Evolutionary conservation across 179 eudicot species (phyloP).

Genomic region (Beta lomatogona): DNA sequence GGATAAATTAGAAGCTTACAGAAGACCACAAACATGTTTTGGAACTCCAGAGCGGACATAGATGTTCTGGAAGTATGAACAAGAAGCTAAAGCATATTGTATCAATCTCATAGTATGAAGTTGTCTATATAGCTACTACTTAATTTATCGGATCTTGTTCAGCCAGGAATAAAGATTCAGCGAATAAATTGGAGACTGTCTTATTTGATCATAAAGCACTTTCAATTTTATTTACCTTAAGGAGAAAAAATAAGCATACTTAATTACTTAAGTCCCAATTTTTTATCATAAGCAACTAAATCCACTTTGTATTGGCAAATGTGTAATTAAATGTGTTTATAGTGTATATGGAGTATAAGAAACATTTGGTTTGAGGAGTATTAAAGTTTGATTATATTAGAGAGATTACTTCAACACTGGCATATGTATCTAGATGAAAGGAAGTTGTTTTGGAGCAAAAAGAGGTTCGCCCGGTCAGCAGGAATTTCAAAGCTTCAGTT

Average conservation of each 20-base stretch:
- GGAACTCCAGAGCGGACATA: background rate
- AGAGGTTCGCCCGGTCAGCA: too few species aligned
- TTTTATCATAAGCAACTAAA: background rate
- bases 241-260: background rate
- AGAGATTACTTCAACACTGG: too few species aligned
- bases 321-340: too few species aligned
- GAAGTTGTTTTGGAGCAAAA: too few species aligned
- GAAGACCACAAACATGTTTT: constrained; percentile 6
- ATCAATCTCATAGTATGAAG: background rate
- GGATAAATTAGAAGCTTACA: background rate
- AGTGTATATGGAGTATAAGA: too few species aligned
- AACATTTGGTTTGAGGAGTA: too few species aligned
- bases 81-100: constrained; percentile 4
- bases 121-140: background rate
- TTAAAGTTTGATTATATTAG: too few species aligned
- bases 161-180: background rate
- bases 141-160: background rate
- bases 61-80: background rate
- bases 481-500: too few species aligned
- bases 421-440: too few species aligned
- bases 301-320: too few species aligned
- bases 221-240: background rate
- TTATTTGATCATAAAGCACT: too few species aligned
- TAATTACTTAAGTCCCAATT: background rate
- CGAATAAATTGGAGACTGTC: background rate